A percentile compares a stretch with the other conserved stretches of the same genome.
phyloP scores from a whole-genome alignment of 2,329 filamentous ascomycete genomes.

The Ceratocystis cacaofunesta region DNA sequence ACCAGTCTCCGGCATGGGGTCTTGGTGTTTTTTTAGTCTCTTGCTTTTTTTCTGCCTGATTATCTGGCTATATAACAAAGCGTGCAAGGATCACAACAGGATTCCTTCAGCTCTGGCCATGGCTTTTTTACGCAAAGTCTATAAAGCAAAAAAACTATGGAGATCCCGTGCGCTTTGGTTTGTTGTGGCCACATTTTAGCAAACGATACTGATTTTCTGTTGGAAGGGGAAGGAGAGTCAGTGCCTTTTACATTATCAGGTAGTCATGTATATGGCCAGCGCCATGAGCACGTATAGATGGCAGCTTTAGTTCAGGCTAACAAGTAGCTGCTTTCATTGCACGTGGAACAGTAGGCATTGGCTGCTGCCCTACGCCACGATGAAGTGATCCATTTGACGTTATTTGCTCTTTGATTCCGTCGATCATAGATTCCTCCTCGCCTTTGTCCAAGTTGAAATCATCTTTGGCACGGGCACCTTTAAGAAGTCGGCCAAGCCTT shows the following conservation, averaged over 20 bases:
- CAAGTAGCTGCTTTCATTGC: too few relatives aligned
- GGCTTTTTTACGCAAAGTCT: background rate
- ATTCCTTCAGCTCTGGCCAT: conserved; percentile 1
- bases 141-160: background rate
- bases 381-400: background rate
- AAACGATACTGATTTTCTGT: background rate
- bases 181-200: background rate
- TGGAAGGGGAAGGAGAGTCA: background rate
- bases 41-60: background rate
- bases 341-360: too few relatives aligned
- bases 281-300: too few relatives aligned
- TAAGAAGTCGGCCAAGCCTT: background rate
- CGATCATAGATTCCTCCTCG: background rate
- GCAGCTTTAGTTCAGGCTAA: too few relatives aligned
- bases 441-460: background rate
- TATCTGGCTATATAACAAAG: background rate
- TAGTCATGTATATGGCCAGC: too few relatives aligned
- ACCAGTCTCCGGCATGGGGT: background rate
- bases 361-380: too few relatives aligned
- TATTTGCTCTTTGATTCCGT: background rate
- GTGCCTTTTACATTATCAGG: background rate
- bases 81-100: background rate
- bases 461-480: background rate
- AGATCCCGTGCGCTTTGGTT: background rate
- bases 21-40: background rate